Evolutionary conservation across 129 eudicot species (phyloP).

Genomic region (Flaveria ramosissima): DNA sequence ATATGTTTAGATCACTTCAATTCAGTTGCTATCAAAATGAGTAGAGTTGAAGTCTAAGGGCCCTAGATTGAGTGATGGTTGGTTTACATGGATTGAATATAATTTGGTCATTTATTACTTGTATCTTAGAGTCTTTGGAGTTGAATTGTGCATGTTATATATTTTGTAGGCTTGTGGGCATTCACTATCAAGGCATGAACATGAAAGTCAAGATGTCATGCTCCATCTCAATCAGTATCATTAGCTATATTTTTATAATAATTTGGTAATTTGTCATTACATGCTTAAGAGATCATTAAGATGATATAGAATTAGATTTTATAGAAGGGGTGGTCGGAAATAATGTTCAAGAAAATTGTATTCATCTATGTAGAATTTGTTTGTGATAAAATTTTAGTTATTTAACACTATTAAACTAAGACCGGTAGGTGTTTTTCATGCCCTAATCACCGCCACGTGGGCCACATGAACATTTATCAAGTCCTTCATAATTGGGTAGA

Average conservation of each 20-base stretch:
- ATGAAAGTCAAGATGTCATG: constrained; percentile 19
- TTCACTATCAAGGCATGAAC: constrained; percentile 19
- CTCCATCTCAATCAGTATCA: background rate
- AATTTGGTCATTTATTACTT: constrained; percentile 17
- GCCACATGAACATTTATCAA: too few species aligned
- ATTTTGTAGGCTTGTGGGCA: constrained; percentile 19
- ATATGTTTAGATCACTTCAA: background rate
- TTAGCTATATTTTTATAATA: too few species aligned
- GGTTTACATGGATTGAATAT: background rate
- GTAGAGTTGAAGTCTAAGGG: background rate
- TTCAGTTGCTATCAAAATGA: background rate
- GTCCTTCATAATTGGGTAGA: too few species aligned
- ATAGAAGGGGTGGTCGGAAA: too few species aligned
- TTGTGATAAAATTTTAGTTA: too few species aligned
- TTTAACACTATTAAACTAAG: too few species aligned
- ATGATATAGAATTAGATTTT: too few species aligned
- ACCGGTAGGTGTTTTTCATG: too few species aligned
- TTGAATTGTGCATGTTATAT: constrained; percentile 12
- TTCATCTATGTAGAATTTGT: too few species aligned
- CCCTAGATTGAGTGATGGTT: constrained; percentile 1
- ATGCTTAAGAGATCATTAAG: background rate
- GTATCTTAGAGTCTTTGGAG: constrained; percentile 11
- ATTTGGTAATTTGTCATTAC: background rate
- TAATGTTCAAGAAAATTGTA: too few species aligned
- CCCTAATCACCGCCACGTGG: too few species aligned